These are phyloP conservation scores for Tricholoma matsutake DNA, from an alignment of 768 basidiomycete genomes.

Conservation along the genomic window DNA sequence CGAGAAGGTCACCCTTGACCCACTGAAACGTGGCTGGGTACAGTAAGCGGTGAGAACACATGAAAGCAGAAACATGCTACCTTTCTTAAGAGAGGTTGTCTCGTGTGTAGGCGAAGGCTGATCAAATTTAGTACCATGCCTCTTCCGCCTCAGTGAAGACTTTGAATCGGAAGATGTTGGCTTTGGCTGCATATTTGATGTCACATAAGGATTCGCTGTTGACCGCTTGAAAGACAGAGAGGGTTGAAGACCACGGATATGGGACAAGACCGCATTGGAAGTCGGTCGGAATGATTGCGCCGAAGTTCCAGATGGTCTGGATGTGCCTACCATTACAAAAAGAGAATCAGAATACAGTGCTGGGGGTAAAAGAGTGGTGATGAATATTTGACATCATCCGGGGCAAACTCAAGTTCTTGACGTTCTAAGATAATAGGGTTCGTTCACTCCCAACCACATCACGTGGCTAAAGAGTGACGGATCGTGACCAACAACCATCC, in stretches of 20 bases:
- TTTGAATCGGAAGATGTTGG: neutral
- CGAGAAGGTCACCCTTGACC: slow-evolving; percentile 90
- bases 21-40: slow-evolving; percentile 72
- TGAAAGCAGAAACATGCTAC: neutral
- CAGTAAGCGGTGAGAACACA: neutral
- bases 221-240: slow-evolving; percentile 3
- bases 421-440: too few relatives aligned
- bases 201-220: neutral
- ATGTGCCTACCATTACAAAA: neutral
- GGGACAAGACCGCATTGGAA: slow-evolving; percentile 4
- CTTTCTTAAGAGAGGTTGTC: slow-evolving; percentile 10
- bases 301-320: neutral
- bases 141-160: neutral
- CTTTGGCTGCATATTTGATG: neutral
- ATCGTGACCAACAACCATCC: too few relatives aligned
- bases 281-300: neutral
- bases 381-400: neutral
- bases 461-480: too few relatives aligned
- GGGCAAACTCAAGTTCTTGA: neutral
- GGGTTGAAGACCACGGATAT: slow-evolving; percentile 1
- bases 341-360: neutral
- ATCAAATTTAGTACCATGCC: neutral
- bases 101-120: neutral
- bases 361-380: neutral
- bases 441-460: too few relatives aligned